These are phyloP conservation scores for Colletotrichum tropicale DNA, from an alignment of 2,329 filamentous ascomycete species.

Conservation along the genomic window DNA sequence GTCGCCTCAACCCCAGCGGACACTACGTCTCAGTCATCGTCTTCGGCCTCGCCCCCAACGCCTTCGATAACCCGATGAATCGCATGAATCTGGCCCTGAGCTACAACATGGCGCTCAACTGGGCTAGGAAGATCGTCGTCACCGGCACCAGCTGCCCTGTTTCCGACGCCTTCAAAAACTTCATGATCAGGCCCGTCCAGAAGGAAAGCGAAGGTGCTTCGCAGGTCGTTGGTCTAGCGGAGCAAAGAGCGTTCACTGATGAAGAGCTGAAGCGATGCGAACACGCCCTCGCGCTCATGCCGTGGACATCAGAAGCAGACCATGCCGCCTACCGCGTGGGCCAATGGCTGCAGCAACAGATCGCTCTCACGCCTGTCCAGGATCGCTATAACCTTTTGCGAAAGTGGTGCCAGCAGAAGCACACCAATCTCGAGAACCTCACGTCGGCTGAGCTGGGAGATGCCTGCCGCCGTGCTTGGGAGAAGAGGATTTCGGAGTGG, in stretches of 20 bases:
- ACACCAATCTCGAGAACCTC: background rate
- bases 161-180: background rate
- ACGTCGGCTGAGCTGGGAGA: background rate
- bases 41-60: background rate
- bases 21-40: background rate
- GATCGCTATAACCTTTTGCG: background rate
- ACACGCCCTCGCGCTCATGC: background rate
- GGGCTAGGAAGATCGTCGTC: background rate
- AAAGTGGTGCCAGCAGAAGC: background rate
- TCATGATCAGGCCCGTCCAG: background rate
- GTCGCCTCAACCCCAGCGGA: background rate
- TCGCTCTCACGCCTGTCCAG: background rate
- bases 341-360: background rate
- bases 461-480: background rate
- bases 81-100: background rate
- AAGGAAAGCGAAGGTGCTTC: background rate
- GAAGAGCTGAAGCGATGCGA: background rate
- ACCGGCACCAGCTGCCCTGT: background rate
- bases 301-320: background rate
- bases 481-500: background rate
- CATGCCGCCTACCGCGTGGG: background rate
- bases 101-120: background rate
- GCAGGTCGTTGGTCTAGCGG: background rate
- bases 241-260: rapidly evolving
- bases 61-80: background rate